Conservation (phyloP, 2,329 filamentous ascomycete species). For the Fusarium keratoplasticum region DNA sequence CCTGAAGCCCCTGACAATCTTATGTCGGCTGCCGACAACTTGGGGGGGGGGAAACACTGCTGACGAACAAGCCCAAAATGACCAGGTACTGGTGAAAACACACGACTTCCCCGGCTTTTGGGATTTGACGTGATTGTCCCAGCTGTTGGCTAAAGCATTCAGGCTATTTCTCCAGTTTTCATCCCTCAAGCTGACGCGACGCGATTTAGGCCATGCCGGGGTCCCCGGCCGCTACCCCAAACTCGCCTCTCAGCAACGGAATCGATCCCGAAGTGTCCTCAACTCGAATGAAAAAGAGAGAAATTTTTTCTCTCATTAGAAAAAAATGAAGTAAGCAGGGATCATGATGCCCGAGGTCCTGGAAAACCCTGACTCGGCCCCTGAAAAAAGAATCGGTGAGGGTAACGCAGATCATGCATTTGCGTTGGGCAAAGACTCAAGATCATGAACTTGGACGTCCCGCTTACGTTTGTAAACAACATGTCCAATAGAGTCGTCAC, state of each 20-base stretch:
- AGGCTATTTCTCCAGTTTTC: slow-evolving; percentile 2
- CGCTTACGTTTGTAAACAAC: slow-evolving; percentile 30
- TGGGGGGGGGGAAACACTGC: background rate
- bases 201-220: background rate
- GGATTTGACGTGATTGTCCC: background rate
- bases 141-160: background rate
- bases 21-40: background rate
- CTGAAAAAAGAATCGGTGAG: slow-evolving; percentile 30
- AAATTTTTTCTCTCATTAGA: background rate
- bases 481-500: slow-evolving; percentile 19
- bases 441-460: slow-evolving; percentile 34
- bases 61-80: background rate
- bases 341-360: background rate
- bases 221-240: background rate
- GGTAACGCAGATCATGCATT: slow-evolving; percentile 31
- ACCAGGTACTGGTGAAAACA: background rate
- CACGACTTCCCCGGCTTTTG: background rate
- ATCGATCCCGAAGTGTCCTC: background rate
- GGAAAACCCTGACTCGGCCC: slow-evolving; percentile 5
- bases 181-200: background rate
- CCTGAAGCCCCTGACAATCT: background rate
- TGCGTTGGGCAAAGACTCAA: background rate
- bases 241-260: background rate
- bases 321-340: background rate
- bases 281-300: background rate